Percentiles rank a stretch among this genome's conserved stretches.
Evolutionary conservation across 2,329 filamentous ascomycete genomes (phyloP).

Genomic region (Biscogniauxia mediterranea): DNA sequence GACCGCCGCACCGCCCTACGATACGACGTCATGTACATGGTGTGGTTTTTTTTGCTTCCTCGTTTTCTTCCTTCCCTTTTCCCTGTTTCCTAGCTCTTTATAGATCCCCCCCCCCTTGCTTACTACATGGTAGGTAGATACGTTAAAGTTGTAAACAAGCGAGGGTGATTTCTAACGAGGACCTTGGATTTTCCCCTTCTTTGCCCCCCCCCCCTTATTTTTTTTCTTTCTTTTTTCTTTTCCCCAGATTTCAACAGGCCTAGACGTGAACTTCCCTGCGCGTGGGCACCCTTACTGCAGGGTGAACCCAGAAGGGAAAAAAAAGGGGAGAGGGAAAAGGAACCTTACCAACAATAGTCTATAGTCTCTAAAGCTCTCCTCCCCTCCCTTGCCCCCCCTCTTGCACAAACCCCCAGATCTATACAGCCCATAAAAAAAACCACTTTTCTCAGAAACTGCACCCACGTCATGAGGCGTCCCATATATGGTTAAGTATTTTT

Average conservation of each 20-base stretch:
- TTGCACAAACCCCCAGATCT: neutral
- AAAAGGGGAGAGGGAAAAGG: no score
- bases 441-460: neutral
- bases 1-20: no score
- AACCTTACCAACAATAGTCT: neutral
- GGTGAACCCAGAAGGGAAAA: neutral
- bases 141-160: neutral
- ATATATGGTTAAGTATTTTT: neutral
- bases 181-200: neutral
- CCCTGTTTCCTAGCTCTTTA: no score
- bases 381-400: constrained; percentile 7
- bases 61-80: neutral
- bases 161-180: neutral
- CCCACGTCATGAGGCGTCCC: neutral
- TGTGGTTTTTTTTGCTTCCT: no score
- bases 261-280: neutral
- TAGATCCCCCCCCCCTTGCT: neutral
- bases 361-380: neutral
- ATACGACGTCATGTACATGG: neutral
- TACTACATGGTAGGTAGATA: neutral
- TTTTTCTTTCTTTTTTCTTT: neutral
- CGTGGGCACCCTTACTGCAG: neutral
- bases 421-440: neutral
- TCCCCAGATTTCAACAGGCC: neutral
- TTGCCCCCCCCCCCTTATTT: no score